phyloP scores from a whole-genome alignment of 495 filamentous ascomycete genomes.

The Xylaria intraflava region DNA sequence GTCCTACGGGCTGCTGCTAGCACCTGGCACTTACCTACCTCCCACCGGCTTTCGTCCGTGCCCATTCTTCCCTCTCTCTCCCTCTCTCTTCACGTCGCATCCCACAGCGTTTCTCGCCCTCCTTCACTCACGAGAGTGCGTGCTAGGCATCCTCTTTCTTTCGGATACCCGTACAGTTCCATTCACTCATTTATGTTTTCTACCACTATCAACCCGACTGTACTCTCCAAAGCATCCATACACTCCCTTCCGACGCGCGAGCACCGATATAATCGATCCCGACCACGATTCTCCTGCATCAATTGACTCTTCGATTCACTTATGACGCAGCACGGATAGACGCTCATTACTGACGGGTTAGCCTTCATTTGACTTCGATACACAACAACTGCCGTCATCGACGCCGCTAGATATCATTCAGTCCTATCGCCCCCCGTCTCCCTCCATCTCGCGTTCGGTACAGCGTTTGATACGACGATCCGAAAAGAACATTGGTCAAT shows the following conservation, averaged over 20 bases:
- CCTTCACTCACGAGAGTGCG: conserved; percentile 17
- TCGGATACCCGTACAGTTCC: conserved; percentile 26
- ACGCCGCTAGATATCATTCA: not conserved
- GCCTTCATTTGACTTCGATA: not conserved
- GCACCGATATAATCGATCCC: conserved; percentile 5
- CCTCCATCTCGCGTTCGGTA: not conserved
- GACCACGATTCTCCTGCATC: conserved; percentile 12
- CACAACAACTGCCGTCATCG: not conserved
- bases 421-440: too few relatives aligned
- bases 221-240: conserved; percentile 17
- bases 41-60: conserved; percentile 15
- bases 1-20: conserved; percentile 1
- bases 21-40: conserved; percentile 12
- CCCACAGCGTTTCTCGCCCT: conserved; percentile 23
- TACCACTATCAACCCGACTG: conserved; percentile 12
- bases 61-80: conserved; percentile 16
- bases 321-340: conserved; percentile 17
- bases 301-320: conserved; percentile 13
- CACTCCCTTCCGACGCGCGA: conserved; percentile 17
- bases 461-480: not conserved
- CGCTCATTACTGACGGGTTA: conserved; percentile 12
- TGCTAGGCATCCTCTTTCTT: conserved; percentile 22
- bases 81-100: conserved; percentile 28
- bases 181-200: conserved; percentile 25
- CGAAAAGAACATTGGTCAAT: not conserved